These are phyloP conservation scores for Filobasidium wieringae DNA, from an alignment of 768 basidiomycete genomes.

Conservation along the genomic window DNA sequence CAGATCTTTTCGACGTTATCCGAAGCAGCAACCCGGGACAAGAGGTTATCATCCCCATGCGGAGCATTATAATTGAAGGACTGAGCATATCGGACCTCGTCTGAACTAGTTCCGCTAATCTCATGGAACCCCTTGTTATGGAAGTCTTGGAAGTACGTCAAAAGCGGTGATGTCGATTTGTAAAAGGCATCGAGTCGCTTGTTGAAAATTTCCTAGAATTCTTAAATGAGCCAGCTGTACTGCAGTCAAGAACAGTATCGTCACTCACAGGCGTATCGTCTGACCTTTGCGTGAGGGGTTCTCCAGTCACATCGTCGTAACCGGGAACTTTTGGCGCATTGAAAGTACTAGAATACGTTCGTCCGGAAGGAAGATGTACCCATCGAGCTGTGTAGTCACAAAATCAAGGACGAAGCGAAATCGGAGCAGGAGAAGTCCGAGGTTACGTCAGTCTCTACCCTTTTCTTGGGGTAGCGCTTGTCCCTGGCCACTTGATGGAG, in stretches of 20 bases:
- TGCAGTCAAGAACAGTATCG: background rate
- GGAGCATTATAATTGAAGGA: conserved; percentile 14
- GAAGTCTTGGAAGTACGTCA: conserved; percentile 34
- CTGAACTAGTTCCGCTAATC: conserved; percentile 36
- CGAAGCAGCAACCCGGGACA: conserved; percentile 11
- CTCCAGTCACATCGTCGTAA: conserved; percentile 38
- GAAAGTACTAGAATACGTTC: conserved; percentile 39
- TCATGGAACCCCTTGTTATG: conserved; percentile 33
- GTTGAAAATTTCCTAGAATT: conserved; percentile 33
- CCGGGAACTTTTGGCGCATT: conserved; percentile 32
- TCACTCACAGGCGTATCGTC: conserved; percentile 38
- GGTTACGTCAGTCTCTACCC: background rate
- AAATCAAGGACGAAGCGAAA: background rate
- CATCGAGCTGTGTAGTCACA: conserved; percentile 30
- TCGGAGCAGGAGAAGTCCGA: background rate
- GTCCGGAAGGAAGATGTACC: conserved; percentile 38
- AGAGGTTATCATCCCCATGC: background rate
- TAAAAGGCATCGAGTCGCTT: conserved; percentile 38
- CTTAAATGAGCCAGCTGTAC: background rate
- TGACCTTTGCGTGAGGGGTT: conserved; percentile 35
- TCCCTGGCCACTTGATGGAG: background rate
- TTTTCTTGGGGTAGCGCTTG: background rate
- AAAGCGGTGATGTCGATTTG: conserved; percentile 36
- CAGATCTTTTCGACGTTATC: conserved; percentile 35
- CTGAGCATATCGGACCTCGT: conserved; percentile 38